Percentiles rank a stretch among this genome's conserved stretches.
Conservation (phyloP, 371 early-diverging fungal genomes). For the Zopfochytrium polystomum region DNA sequence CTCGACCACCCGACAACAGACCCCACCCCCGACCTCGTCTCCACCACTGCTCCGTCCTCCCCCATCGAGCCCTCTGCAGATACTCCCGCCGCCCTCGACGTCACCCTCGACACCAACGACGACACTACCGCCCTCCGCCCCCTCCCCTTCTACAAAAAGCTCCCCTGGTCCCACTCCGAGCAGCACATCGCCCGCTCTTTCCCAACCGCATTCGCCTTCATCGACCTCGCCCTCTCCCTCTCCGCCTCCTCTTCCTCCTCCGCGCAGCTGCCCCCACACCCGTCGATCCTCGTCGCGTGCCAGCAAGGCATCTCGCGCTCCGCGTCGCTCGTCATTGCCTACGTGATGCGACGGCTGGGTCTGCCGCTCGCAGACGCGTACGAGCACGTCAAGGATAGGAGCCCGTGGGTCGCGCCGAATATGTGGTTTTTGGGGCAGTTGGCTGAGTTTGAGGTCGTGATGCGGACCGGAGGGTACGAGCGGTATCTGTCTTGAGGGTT, state of each 20-base stretch:
- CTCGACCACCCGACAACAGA: neutral
- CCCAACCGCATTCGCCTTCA: conserved; percentile 44
- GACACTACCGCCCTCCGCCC: conserved; percentile 39
- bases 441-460: conserved; percentile 18
- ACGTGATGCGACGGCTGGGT: conserved; percentile 69
- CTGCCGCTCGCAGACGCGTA: conserved; percentile 70
- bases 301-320: conserved; percentile 87
- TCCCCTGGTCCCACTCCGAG: conserved; percentile 74
- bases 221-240: conserved; percentile 59
- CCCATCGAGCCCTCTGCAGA: no score
- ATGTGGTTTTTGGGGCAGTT: conserved; percentile 26
- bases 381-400: conserved; percentile 66
- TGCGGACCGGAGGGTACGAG: neutral
- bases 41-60: neutral
- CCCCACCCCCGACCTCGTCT: neutral
- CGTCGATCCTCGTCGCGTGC: conserved; percentile 79
- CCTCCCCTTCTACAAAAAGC: conserved; percentile 40
- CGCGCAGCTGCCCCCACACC: conserved; percentile 50
- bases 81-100: neutral
- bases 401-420: conserved; percentile 77
- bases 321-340: conserved; percentile 82
- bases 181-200: conserved; percentile 33
- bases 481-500: no score
- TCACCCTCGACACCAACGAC: conserved; percentile 1
- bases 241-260: conserved; percentile 15